phyloP scores from a whole-genome alignment of 2,329 filamentous ascomycete species.

The Botrytis porri region DNA sequence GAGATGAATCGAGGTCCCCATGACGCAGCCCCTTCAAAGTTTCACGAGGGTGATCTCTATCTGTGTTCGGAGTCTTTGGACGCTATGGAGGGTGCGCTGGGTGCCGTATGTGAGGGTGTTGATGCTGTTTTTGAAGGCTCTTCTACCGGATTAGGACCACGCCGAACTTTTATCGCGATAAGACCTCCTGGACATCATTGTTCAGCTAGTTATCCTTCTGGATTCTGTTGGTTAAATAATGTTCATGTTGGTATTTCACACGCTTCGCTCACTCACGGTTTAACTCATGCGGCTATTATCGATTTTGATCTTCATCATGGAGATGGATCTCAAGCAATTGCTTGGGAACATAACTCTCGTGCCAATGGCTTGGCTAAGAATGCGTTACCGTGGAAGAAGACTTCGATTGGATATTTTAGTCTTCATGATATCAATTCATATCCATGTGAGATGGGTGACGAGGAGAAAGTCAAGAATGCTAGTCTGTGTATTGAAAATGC shows the following conservation, averaged over 20 bases:
- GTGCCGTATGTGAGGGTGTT: conserved; percentile 89
- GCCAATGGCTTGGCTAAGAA: conserved; percentile 64
- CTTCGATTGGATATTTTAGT: conserved; percentile 92
- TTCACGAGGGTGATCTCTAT: conserved; percentile 90
- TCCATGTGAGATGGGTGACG: conserved; percentile 90
- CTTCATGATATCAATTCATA: conserved; percentile 98
- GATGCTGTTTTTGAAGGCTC: conserved; percentile 71
- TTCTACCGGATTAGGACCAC: conserved; percentile 51
- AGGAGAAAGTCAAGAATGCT: conserved; percentile 89
- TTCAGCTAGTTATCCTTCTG: conserved; percentile 82
- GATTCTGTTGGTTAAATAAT: conserved; percentile 99
- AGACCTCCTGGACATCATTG: conserved; percentile 95
- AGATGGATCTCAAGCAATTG: conserved; percentile 91
- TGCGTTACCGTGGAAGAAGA: conserved; percentile 73
- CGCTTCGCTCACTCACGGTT: conserved; percentile 74
- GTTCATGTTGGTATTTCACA: conserved; percentile 96
- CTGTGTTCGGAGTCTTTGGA: conserved; percentile 80
- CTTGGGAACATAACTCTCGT: conserved; percentile 84
- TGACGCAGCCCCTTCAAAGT: conserved; percentile 45
- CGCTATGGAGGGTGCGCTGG: conserved; percentile 86
- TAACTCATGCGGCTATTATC: conserved; percentile 91
- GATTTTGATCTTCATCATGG: conserved; percentile 68
- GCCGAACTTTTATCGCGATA: conserved; percentile 85
- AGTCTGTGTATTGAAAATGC: conserved; percentile 93
- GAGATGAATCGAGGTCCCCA: conserved; percentile 55